These are phyloP conservation scores for Suillus lakei DNA, from an alignment of 768 basidiomycete species.

Conservation along the genomic window DNA sequence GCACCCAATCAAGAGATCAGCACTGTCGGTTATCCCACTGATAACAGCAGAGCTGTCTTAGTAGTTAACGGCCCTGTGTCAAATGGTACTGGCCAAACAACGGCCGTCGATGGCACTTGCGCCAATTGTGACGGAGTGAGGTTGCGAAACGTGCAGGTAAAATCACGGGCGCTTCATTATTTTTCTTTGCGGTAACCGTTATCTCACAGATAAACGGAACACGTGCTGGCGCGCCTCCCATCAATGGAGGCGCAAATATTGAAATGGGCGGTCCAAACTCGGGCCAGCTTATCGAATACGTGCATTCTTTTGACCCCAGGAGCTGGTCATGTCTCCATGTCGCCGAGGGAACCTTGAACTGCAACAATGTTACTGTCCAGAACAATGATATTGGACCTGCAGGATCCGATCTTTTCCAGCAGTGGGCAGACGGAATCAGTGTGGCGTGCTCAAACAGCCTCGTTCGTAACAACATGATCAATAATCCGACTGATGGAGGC, in stretches of 20 bases:
- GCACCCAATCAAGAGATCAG: conserved; percentile 80
- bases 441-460: conserved; percentile 66
- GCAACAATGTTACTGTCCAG: conserved; percentile 67
- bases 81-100: conserved; percentile 65
- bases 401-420: conserved; percentile 62
- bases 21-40: conserved; percentile 77
- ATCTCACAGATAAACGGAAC: conserved; percentile 70
- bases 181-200: conserved; percentile 3
- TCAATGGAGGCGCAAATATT: conserved; percentile 73
- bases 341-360: conserved; percentile 67
- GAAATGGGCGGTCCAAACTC: conserved; percentile 83
- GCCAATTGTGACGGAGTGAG: conserved; percentile 58
- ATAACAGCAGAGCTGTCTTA: conserved; percentile 66
- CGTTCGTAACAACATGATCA: conserved; percentile 70
- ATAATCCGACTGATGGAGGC: conserved; percentile 78
- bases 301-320: conserved; percentile 76
- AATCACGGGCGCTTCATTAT: conserved; percentile 1
- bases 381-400: conserved; percentile 87
- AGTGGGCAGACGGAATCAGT: conserved; percentile 88
- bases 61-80: conserved; percentile 66
- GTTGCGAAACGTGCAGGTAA: conserved; percentile 75
- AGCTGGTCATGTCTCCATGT: conserved; percentile 87
- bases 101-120: conserved; percentile 74
- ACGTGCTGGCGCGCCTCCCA: conserved; percentile 56
- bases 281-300: conserved; percentile 76